Evolutionary conservation across 2,329 filamentous ascomycete genomes (phyloP), one percentile per base, ranked within the genome.

Genomic region (Cladosporium sp.): DNA sequence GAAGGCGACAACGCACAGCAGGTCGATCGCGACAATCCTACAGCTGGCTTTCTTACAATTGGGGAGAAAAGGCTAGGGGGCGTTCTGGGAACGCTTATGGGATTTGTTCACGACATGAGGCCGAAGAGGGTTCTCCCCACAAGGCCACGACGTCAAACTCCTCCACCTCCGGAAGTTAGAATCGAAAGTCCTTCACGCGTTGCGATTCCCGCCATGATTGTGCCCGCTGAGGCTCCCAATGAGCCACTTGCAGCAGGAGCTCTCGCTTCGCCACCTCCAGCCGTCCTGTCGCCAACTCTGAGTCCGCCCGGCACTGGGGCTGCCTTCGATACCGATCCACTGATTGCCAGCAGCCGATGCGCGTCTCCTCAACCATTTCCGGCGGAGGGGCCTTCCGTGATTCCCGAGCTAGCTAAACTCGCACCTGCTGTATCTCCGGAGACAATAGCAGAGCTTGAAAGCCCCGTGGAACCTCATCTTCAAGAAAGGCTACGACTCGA

Each of bases 71-170:
- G 84, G 53, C 68, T 87, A 4, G 85, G 85, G 5, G 85, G 86
- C 10, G 79, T 88, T 9, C 70, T 89, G 3, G 86, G 86, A 3
- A 77, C 86, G 7, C 68, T 89, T 0, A 78, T 88, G 2, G 83
- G 84, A 1, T 78, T 84, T 45, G 74, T 89, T 32, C 84, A 82
- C 63, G 84, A 87, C 54, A 68, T 77, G 68, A 64, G 59, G 46
- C 60, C 64, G n/a, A 62, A 57, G 13, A 16, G 48, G 9, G 48
- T 38, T 44, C 60, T 32, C 50, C 54, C n/a, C 33, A 63, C 31
- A 58, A 61, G 44, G 3, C 42, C 22, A 13, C 43, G 51, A 8
- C 51, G 44, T 9, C n/a, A 33, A 7, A 46, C 49, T 28, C 46
- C 46, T 28, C 34, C 46, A 33, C 31, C 37, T 32, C 46, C 46